These are phyloP conservation scores for Carex cristatella DNA, from an alignment of 176 grass and related monocot genomes.

Conservation along the genomic window DNA sequence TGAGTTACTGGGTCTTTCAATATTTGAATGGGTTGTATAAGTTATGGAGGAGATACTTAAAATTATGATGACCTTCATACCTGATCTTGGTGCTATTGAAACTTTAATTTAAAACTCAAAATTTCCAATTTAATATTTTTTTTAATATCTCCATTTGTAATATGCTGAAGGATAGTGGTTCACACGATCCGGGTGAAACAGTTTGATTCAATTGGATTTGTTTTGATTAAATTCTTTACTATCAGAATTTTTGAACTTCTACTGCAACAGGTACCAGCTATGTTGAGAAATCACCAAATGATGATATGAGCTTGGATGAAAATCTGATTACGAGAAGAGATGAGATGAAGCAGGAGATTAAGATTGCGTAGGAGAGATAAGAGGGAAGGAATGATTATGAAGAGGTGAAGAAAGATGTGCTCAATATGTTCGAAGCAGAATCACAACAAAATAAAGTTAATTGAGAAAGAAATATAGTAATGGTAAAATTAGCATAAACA, in stretches of 20 bases:
- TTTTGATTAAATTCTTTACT: no score
- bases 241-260: no score
- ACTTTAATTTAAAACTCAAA: no score
- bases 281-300: neutral
- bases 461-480: neutral
- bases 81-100: neutral
- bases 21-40: slow-evolving; percentile 4
- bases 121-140: no score
- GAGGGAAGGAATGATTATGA: neutral
- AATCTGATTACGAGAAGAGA: neutral
- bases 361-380: neutral
- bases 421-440: neutral
- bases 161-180: no score
- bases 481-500: neutral
- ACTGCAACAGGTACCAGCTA: neutral
- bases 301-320: neutral
- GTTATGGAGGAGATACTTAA: neutral
- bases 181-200: no score
- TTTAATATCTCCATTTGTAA: no score
- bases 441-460: neutral
- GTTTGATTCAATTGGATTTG: no score
- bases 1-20: neutral
- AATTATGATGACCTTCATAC: neutral
- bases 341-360: neutral
- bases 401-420: no score